A percentile compares a stretch with the other conserved stretches of the same genome.
These are phyloP conservation scores for Penicillium riverlandense DNA, from an alignment of 495 filamentous ascomycete genomes.

Conservation along the genomic window DNA sequence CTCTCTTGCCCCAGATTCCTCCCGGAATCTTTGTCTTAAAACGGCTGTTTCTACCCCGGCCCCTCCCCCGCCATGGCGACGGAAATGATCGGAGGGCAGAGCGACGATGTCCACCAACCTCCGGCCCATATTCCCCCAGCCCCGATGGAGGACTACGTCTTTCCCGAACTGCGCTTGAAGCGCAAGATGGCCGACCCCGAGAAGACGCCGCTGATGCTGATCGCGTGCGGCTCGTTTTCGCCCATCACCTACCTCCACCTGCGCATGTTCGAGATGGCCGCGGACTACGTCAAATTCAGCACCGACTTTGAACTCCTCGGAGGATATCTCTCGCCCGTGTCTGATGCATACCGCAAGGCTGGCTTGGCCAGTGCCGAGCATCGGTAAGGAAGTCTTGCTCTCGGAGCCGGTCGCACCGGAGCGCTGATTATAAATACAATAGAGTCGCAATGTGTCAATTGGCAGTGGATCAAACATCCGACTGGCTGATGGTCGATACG, in stretches of 20 bases:
- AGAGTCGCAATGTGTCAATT: conserved; percentile 65
- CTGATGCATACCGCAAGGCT: conserved; percentile 86
- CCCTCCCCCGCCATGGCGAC: conserved; percentile 18
- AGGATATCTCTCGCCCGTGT: conserved; percentile 73
- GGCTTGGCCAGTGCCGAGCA: conserved; percentile 72
- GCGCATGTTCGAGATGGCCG: conserved; percentile 91
- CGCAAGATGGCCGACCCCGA: conserved; percentile 57
- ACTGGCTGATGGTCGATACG: conserved; percentile 83
- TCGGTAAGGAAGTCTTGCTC: conserved; percentile 37
- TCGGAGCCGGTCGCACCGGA: background rate
- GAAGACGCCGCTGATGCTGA: conserved; percentile 73
- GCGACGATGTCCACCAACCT: conserved; percentile 22
- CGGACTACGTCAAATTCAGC: conserved; percentile 72
- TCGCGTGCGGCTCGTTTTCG: conserved; percentile 87
- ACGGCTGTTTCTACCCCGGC: background rate
- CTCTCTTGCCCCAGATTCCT: conserved; percentile 1
- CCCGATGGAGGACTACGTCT: conserved; percentile 54
- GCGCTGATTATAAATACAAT: background rate
- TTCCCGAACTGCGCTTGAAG: conserved; percentile 65
- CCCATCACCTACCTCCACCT: conserved; percentile 79
- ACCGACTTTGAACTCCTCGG: conserved; percentile 81
- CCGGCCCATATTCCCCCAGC: conserved; percentile 16
- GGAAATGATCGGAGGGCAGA: conserved; percentile 22
- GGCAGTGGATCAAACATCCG: conserved; percentile 65
- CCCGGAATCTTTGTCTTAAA: conserved; percentile 7